Evolutionary conservation across 169 alveolate species (phyloP).

Genomic region (Eimeria praecox): DNA sequence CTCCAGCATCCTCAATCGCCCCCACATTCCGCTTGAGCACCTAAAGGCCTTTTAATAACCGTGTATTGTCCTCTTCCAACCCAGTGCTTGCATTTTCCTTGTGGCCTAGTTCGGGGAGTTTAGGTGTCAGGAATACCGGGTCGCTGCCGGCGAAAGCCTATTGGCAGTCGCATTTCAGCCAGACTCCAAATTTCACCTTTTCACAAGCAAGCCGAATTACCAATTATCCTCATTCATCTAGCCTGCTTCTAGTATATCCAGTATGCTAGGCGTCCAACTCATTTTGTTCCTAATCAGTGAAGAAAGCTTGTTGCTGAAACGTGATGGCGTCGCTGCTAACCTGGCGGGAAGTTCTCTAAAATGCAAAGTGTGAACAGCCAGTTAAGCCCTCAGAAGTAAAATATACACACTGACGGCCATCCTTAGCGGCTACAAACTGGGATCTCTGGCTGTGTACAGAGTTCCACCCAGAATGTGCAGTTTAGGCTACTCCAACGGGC

Average conservation of each 20-base stretch:
- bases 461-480: neutral
- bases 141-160: neutral
- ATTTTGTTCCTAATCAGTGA: neutral
- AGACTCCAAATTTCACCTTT: neutral
- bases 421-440: neutral
- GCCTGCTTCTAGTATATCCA: neutral
- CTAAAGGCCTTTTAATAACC: neutral
- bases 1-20: neutral
- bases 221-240: neutral
- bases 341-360: neutral
- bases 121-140: neutral
- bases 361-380: neutral
- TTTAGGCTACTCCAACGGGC: neutral
- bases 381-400: neutral
- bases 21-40: neutral
- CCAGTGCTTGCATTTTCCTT: neutral
- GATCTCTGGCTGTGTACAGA: neutral
- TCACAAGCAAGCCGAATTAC: neutral
- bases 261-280: neutral
- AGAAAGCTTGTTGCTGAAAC: neutral
- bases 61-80: neutral
- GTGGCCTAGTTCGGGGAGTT: neutral
- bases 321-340: neutral
- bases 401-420: neutral
- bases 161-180: neutral